These are phyloP conservation scores for Limnanthes douglasii DNA, from an alignment of 345 rosid genomes.

Conservation along the genomic window DNA sequence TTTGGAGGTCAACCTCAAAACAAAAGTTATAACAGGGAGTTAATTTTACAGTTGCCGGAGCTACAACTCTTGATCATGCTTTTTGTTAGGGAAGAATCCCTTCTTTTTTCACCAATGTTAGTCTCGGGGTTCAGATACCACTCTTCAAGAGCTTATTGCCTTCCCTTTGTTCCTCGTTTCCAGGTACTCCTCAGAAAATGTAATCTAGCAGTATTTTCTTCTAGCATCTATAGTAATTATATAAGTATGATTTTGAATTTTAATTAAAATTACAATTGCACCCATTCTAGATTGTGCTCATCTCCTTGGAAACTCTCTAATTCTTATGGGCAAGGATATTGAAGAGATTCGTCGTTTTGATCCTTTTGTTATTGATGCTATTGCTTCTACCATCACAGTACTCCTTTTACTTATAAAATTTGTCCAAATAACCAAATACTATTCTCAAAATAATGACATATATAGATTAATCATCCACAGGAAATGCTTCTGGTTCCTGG, in stretches of 20 bases:
- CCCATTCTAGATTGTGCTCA: slow-evolving; percentile 19
- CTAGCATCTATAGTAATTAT: not conserved
- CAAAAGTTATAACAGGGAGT: slow-evolving; percentile 23
- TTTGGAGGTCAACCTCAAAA: slow-evolving; percentile 15
- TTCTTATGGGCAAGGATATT: slow-evolving; percentile 16
- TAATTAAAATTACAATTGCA: too few species aligned
- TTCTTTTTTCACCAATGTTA: slow-evolving; percentile 9
- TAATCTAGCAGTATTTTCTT: not conserved
- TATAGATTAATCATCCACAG: slow-evolving; percentile 11
- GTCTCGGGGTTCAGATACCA: slow-evolving; percentile 22
- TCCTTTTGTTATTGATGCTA: slow-evolving; percentile 17
- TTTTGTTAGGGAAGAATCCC: slow-evolving; percentile 18
- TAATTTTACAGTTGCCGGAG: slow-evolving; percentile 40
- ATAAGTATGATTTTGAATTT: too few species aligned
- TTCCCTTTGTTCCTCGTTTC: slow-evolving; percentile 15
- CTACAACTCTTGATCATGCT: slow-evolving; percentile 21
- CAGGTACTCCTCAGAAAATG: slow-evolving; percentile 7
- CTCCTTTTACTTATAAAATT: too few species aligned
- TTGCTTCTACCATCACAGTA: slow-evolving; percentile 23
- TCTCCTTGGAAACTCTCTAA: slow-evolving; percentile 15
- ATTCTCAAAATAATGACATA: not conserved
- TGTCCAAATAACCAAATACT: not conserved
- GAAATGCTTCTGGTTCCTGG: slow-evolving; percentile 36
- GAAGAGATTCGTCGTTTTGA: slow-evolving; percentile 13
- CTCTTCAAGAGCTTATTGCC: slow-evolving; percentile 27